Base-by-base conservation (phyloP, 2,329 filamentous ascomycete genomes). In the Aureobasidium sp. region DNA sequence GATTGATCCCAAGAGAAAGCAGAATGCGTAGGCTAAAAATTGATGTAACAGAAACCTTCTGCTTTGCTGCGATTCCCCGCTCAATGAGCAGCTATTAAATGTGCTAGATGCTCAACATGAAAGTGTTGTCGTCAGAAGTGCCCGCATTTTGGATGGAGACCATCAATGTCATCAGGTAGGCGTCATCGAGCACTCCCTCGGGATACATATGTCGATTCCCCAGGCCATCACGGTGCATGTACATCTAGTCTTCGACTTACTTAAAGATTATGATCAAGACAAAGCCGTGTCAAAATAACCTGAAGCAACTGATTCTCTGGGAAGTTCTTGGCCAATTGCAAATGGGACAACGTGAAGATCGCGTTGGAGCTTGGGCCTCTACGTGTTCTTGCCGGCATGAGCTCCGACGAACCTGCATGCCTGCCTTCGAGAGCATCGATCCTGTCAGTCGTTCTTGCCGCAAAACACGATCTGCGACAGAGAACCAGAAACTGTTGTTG, bases 141-240 rank as follows among this genome's bases (percentile, higher is more conserved):
- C 51, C 51, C 51, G 37, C 51, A 42, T 29, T 53, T 41, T 41
- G 20, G 9, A 36, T 4, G n/a, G 4, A 39, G n/a, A 27, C 39
- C 53, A 57, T 57, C 53, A 57, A 57, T 57, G 53, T 57, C 53
- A 57, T 57, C 53, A 52, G 49, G 11, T 11, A n/a, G 41, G 53
- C 53, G 53, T 57, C 53, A 57, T 57, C 17, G 29, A 47, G 27
- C 12, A 25, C 8, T 22, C 27, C 25, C 51, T 53, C 51, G 51
- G 51, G 36, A 41, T 8, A 15, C 9, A 20, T n/a, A 9, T 27
- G 37, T 15, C 25, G 52, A 55, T 55, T 27, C 29, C 22, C 20
- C 39, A 11, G 42, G 27, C 31, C 25, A 29, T 48, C 31, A 42
- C 34, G 20, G 15, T 25, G 34, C 49, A 36, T 15, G 8, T 5